phyloP scores from a whole-genome alignment of 1,284 basidiomycete species.

The Schizophyllum amplum region DNA sequence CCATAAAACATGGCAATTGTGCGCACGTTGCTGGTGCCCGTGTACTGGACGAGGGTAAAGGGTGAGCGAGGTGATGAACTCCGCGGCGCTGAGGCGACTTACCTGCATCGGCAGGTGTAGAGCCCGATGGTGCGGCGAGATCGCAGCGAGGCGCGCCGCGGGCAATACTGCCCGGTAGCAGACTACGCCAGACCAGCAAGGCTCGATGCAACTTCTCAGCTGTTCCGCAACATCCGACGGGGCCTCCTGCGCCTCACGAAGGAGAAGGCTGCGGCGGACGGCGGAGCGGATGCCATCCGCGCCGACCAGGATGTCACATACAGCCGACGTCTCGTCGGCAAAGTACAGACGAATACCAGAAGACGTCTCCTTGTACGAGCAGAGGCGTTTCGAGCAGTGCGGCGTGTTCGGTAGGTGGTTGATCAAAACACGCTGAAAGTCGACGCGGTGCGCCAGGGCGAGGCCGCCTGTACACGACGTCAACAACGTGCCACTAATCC shows the following conservation, averaged over 20 bases:
- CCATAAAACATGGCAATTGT: conserved; percentile 5
- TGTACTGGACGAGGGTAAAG: conserved; percentile 24
- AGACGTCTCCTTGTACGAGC: conserved; percentile 32
- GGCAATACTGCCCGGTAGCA: conserved; percentile 30
- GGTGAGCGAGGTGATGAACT: conserved; percentile 2
- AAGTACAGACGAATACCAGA: conserved; percentile 35
- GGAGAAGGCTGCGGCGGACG: conserved; percentile 20
- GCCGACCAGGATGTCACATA: conserved; percentile 41
- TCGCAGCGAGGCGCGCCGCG: conserved; percentile 17
- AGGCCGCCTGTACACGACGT: conserved; percentile 27
- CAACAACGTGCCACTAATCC: background rate
- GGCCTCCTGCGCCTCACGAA: conserved; percentile 13
- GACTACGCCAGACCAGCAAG: conserved; percentile 27
- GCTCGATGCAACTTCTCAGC: conserved; percentile 19
- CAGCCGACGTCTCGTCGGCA: conserved; percentile 36
- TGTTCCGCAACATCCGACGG: conserved; percentile 10
- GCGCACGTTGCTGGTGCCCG: conserved; percentile 34
- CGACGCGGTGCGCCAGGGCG: conserved; percentile 39
- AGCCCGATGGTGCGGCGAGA: conserved; percentile 26
- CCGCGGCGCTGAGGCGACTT: conserved; percentile 4
- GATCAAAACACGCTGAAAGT: conserved; percentile 41
- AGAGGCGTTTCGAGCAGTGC: conserved; percentile 39
- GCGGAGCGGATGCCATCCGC: conserved; percentile 42
- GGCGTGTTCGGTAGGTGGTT: conserved; percentile 30
- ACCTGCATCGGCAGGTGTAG: conserved; percentile 29